Evolutionary conservation across 1,139 yeast genomes (phyloP), one percentile per base, ranked within the genome.

Genomic region (Nakaseomyces sp.): DNA sequence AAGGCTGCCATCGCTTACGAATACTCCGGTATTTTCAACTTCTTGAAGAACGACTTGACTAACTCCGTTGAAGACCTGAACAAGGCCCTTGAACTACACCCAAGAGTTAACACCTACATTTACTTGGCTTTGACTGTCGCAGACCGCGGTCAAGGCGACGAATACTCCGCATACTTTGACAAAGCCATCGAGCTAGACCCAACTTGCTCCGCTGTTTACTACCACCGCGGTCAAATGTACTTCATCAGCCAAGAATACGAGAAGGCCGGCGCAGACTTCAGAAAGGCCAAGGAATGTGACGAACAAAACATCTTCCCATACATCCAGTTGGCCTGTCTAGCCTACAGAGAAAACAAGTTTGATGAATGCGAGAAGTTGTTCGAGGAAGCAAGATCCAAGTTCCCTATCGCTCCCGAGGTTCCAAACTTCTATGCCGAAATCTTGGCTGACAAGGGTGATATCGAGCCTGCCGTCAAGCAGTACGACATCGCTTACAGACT

Each of bases 371-470:
- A 77, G 61, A 74, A 74, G 46, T 70, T 77, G 51, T 89, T 89
- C 70, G 73, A 76, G 52, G 79, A 76, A 53, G 87, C 95, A 40
- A 77, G 78, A 58, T 72, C 73, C 64, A 74, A 73, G 61, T 85
- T 85, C 77, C 89, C 95, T 55, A 77, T 89, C 30, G 74, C 81
- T 43, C 85, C 96, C 43, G 95, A 86, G 64, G 85, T 86, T 55
- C 93, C 89, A 68, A 87, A 86, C 71, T 91, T 88, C 68, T 86
- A 80, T 61, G 97, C 96, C 61, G 97, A 89, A 69, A 81, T 89
- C 44, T 73, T 88, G 59, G 79, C 87, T 51, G 96, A 88, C 62
- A 75, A 76, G 56, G 83, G 84, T 56, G 83, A 83, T 53, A 68
- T 74, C 49, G 73, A 67, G 39, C 82, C 74, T 53, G 95, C 97